A percentile compares a stretch with the other conserved stretches of the same genome.
phyloP scores from a whole-genome alignment of 75 land plant genomes.

The Cunninghamia lanceolata region DNA sequence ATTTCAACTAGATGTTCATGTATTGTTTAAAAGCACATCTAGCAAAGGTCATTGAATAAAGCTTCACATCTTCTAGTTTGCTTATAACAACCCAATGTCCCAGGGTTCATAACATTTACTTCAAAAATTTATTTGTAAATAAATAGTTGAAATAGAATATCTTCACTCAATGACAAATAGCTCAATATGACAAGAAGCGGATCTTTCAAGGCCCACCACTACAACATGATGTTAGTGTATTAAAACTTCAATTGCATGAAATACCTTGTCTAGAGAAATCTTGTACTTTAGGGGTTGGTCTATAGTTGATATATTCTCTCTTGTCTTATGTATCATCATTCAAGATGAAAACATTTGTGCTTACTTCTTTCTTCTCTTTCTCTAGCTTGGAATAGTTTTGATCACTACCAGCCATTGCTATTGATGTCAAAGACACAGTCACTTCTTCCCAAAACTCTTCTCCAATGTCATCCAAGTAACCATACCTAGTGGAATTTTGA shows the following conservation, averaged over 20 bases:
- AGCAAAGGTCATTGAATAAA: too few species aligned
- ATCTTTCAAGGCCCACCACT: background rate
- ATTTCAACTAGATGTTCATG: too few species aligned
- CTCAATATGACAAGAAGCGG: background rate
- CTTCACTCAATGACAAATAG: background rate
- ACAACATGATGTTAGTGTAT: background rate
- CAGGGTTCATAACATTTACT: background rate
- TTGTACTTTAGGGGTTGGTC: background rate
- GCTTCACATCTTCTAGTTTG: too few species aligned
- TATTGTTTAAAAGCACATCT: too few species aligned
- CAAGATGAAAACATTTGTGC: too few species aligned
- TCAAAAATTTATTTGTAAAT: background rate
- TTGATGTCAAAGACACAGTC: conserved; percentile 52
- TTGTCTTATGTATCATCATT: conserved; percentile 21
- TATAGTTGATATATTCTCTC: conserved; percentile 11
- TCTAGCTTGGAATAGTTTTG: too few species aligned
- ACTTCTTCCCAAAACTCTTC: too few species aligned
- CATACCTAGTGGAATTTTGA: too few species aligned
- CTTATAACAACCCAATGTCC: too few species aligned
- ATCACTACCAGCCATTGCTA: conserved; percentile 36
- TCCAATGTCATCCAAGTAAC: too few species aligned
- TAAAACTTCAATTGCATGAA: too few species aligned
- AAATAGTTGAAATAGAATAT: background rate
- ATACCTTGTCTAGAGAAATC: background rate
- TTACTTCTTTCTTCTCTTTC: too few species aligned